phyloP scores from a whole-genome alignment of 257 asterid genomes.

The Rubia yunnanensis region DNA sequence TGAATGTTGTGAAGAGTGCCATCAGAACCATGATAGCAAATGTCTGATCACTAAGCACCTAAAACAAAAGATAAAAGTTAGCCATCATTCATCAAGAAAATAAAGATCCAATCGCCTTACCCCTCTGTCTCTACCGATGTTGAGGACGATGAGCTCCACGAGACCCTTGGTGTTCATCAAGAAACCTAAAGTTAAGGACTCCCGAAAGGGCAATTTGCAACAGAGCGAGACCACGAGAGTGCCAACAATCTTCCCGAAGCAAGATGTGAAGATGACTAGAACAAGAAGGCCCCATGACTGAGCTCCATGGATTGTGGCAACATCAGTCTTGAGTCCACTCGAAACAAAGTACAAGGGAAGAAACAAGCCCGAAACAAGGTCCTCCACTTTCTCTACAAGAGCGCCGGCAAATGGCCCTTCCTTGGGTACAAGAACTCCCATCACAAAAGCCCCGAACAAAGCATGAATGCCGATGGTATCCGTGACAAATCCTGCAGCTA shows the following conservation, averaged over 20 bases:
- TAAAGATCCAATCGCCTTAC: no score
- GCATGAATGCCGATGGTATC: constrained; percentile 80
- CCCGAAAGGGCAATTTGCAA: constrained; percentile 46
- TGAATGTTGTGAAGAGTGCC: constrained; percentile 58
- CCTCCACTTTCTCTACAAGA: constrained; percentile 76
- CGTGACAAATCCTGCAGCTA: constrained; percentile 62
- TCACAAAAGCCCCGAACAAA: constrained; percentile 72
- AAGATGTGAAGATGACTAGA: constrained; percentile 56
- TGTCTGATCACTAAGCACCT: constrained; percentile 55
- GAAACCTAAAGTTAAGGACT: constrained; percentile 64
- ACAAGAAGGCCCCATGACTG: constrained; percentile 77
- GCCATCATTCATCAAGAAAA: neutral
- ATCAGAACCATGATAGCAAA: constrained; percentile 55
- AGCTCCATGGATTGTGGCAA: constrained; percentile 62
- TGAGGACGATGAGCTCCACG: constrained; percentile 85
- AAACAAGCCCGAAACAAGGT: constrained; percentile 68
- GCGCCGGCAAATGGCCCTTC: constrained; percentile 78
- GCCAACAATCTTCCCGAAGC: constrained; percentile 69
- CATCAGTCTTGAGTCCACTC: constrained; percentile 69
- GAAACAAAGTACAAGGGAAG: constrained; percentile 78
- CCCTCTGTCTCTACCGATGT: constrained; percentile 72
- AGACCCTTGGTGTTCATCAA: constrained; percentile 70
- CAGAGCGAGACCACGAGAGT: constrained; percentile 41
- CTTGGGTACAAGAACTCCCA: constrained; percentile 72
- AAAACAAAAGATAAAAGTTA: neutral